Evolutionary conservation across 257 asterid genomes (phyloP), one percentile per base, ranked within the genome.

Genomic region (Lavandula angustifolia): DNA sequence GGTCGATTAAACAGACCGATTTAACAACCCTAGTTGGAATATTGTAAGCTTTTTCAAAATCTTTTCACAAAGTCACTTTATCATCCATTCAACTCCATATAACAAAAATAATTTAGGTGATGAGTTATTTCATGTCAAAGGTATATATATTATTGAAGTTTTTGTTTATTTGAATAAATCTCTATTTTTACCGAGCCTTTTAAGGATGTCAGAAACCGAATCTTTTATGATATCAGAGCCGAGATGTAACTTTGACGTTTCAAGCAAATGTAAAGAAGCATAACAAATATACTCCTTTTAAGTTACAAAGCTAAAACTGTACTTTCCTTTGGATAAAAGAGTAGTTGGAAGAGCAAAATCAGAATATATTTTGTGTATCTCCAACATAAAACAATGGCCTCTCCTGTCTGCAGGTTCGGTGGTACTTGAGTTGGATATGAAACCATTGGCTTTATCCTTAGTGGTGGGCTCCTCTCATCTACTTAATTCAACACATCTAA

Each of bases 371-470:
- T 10, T 53, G 66, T 70, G 73, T 70, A 70, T 69, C 73, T 64
- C 56, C 17, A 10, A 54, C 46, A 62, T 57, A 66, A 71, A 74
- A 74, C 82, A 76, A 58, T 62, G 74, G 70, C 70, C 55, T 66
- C 56, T 64, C 54, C 29, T 71, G 76, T 61, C 80, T 50, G 69
- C 46, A 60, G 66, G 70, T 68, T 27, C 43, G 77, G 77, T 71
- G 78, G 77, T 74, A 68, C 27, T 64, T 71, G 68, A 49, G 70
- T 74, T 68, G 78, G 72, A 68, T 66, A 68, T 53, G 76, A 48
- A 56, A 67, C 9, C 7, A 42, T 40, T 5, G 35, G 60, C 43
- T 10, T 37, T 57, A 13, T n/a, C 16, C 7, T 0, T 58, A 9
- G 49, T 58, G 57, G 52, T 51, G 71, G 51, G 50, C 52, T n/a